Percentiles rank a stretch among this genome's conserved stretches.
Conservation (phyloP, 225 moss, liverwort and hornwort genomes). For the Bryum argenteum region DNA sequence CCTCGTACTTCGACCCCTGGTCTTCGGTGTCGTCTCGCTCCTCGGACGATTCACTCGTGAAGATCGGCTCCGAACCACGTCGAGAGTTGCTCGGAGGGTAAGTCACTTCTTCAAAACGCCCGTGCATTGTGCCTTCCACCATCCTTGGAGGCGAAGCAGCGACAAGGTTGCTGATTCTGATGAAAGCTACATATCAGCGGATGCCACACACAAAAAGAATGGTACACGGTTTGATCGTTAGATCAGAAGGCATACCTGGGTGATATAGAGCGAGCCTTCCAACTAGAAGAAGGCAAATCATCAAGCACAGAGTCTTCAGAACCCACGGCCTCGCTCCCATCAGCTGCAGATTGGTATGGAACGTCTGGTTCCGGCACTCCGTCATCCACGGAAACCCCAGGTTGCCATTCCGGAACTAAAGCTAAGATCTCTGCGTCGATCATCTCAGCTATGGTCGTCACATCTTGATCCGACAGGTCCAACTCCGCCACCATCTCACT, state of each 20-base stretch:
- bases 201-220: conserved; percentile 13
- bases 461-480: conserved; percentile 95
- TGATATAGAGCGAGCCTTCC: conserved; percentile 64
- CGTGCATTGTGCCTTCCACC: conserved; percentile 69
- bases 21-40: conserved; percentile 57
- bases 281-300: conserved; percentile 52
- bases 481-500: conserved; percentile 99
- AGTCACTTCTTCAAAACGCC: conserved; percentile 70
- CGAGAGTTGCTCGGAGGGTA: conserved; percentile 58
- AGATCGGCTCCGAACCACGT: conserved; percentile 63
- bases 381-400: conserved; percentile 69
- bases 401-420: conserved; percentile 91
- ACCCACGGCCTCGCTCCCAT: conserved; percentile 53
- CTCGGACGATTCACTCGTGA: conserved; percentile 70
- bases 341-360: conserved; percentile 46
- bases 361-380: conserved; percentile 48
- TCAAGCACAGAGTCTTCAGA: conserved; percentile 64
- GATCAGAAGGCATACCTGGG: conserved; percentile 46
- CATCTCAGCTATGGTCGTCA: conserved; percentile 93
- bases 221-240: not conserved
- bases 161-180: conserved; percentile 51
- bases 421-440: conserved; percentile 92
- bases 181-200: conserved; percentile 10
- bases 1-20: conserved; percentile 47
- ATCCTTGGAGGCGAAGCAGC: conserved; percentile 61